Conservation (phyloP, 441 rosid genomes). For the Sinapis alba region DNA sequence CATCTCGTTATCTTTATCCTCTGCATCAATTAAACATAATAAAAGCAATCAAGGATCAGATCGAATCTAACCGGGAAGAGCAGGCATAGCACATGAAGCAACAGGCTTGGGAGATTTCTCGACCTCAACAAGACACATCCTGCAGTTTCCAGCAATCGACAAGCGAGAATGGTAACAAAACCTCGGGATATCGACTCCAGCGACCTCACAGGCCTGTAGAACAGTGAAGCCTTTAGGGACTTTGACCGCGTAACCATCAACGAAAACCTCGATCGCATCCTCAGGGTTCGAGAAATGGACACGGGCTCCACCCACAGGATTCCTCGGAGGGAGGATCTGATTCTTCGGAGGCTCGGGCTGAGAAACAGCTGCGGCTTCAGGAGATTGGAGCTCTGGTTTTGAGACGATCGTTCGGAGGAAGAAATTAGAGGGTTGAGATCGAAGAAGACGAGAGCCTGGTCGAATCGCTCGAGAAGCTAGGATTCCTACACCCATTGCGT, state of each 20-base stretch:
- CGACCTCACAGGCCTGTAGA: slow-evolving; percentile 95
- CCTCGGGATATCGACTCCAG: slow-evolving; percentile 94
- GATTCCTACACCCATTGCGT: slow-evolving; percentile 73
- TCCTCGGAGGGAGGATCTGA: slow-evolving; percentile 55
- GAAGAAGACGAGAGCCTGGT: slow-evolving; percentile 47
- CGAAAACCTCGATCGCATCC: slow-evolving; percentile 93
- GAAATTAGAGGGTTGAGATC: slow-evolving; percentile 39
- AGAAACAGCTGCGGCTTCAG: slow-evolving; percentile 62
- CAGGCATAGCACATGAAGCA: slow-evolving; percentile 99
- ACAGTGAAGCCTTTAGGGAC: slow-evolving; percentile 96
- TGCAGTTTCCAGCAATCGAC: slow-evolving; percentile 95
- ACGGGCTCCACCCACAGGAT: slow-evolving; percentile 76
- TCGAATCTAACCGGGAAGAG: slow-evolving; percentile 77
- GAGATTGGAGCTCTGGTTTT: slow-evolving; percentile 77
- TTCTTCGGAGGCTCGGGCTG: slow-evolving; percentile 57
- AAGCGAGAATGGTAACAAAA: slow-evolving; percentile 90
- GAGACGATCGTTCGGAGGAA: slow-evolving; percentile 70
- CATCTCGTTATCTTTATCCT: neutral
- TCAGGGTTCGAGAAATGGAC: slow-evolving; percentile 81
- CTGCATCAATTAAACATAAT: neutral
- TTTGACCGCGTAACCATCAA: slow-evolving; percentile 88
- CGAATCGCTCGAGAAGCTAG: slow-evolving; percentile 73
- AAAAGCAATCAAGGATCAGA: slow-evolving; percentile 20
- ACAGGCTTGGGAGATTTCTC: slow-evolving; percentile 99
- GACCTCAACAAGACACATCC: slow-evolving; percentile 98